A percentile compares a stretch with the other conserved stretches of the same genome.
phyloP scores from a whole-genome alignment of 768 basidiomycete species.

The Xanthoconium stramineum region DNA sequence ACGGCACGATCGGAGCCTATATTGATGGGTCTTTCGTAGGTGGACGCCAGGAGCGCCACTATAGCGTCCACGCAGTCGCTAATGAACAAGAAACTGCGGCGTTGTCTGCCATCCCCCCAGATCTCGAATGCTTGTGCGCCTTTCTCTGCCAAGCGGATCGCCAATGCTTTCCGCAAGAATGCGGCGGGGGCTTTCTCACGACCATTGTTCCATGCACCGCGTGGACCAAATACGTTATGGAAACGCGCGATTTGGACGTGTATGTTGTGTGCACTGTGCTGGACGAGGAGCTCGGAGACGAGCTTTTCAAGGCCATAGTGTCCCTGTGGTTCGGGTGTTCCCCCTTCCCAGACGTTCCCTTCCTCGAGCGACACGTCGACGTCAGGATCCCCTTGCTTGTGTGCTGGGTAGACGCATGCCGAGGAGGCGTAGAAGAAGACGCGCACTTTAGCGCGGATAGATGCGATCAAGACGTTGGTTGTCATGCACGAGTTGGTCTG shows the following conservation, averaged over 20 bases:
- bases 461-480: conserved; percentile 42
- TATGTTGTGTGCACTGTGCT: conserved; percentile 31
- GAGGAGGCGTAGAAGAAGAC: conserved; percentile 55
- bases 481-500: conserved; percentile 50
- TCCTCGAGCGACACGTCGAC: conserved; percentile 46
- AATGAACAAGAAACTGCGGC: conserved; percentile 55
- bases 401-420: conserved; percentile 54
- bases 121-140: conserved; percentile 40
- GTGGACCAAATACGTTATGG: conserved; percentile 58
- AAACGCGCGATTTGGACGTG: conserved; percentile 49
- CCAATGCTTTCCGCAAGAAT: conserved; percentile 50
- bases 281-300: conserved; percentile 44
- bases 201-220: conserved; percentile 50
- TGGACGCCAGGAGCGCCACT: conserved; percentile 40
- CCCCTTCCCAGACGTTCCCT: conserved; percentile 39
- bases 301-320: conserved; percentile 62
- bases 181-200: conserved; percentile 60
- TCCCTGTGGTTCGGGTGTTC: conserved; percentile 46
- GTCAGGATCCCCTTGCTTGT: conserved; percentile 33
- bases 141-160: conserved; percentile 15
- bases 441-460: conserved; percentile 36
- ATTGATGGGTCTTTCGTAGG: conserved; percentile 40
- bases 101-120: conserved; percentile 55
- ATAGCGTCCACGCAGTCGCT: conserved; percentile 53
- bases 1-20: conserved; percentile 49